These are phyloP conservation scores for Lactarius tabidus DNA, from an alignment of 768 basidiomycete species.

Conservation along the genomic window DNA sequence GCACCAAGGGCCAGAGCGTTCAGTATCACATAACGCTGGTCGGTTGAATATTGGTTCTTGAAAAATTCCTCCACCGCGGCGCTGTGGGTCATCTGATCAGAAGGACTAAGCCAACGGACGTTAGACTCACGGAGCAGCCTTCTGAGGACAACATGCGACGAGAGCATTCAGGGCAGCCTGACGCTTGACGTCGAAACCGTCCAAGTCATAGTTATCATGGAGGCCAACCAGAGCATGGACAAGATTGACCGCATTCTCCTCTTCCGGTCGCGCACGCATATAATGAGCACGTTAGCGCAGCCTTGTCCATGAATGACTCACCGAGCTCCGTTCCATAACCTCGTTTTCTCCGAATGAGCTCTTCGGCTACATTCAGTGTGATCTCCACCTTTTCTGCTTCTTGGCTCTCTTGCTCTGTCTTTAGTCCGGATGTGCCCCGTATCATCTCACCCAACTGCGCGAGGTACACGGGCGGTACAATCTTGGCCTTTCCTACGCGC, in stretches of 20 bases:
- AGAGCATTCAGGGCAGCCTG: constrained; percentile 78
- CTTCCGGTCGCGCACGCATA: constrained; percentile 38
- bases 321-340: constrained; percentile 87
- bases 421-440: constrained; percentile 50
- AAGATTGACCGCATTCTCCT: constrained; percentile 86
- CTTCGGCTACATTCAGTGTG: constrained; percentile 75
- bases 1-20: constrained; percentile 85
- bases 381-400: constrained; percentile 78
- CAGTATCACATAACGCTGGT: constrained; percentile 80
- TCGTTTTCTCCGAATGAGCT: constrained; percentile 77
- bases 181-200: constrained; percentile 68
- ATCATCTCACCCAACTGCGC: constrained; percentile 77
- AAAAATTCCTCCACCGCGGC: constrained; percentile 90
- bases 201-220: constrained; percentile 82
- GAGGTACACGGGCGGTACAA: constrained; percentile 84
- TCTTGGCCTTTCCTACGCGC: constrained; percentile 61
- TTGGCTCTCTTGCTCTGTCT: constrained; percentile 51
- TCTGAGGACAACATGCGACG: constrained; percentile 71
- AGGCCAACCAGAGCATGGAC: constrained; percentile 67
- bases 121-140: constrained; percentile 72
- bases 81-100: constrained; percentile 38
- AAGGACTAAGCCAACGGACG: neutral
- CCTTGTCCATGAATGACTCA: constrained; percentile 36
- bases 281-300: neutral
- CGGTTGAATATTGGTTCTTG: constrained; percentile 84